Base-by-base conservation (phyloP, 768 basidiomycete genomes). In the Calocybe gangraenosa region DNA sequence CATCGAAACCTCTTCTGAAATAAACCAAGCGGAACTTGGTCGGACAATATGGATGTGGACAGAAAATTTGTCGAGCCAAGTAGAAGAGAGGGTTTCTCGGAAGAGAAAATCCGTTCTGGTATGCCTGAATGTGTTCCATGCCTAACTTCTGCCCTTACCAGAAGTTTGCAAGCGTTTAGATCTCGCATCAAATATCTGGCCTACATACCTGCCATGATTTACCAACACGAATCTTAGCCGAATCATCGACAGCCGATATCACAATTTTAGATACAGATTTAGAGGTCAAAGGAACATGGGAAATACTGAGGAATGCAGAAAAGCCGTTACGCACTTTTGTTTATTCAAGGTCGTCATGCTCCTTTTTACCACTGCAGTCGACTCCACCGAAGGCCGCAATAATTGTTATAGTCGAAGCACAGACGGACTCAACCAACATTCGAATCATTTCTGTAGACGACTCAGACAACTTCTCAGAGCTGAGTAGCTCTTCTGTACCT, bases 11-110 rank as follows among this genome's bases (percentile, higher is more conserved):
- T 74, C 77, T 17, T 64, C 79, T 5, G 78, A 76, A 18, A 44
- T 78, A 1, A 46, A 62, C 25, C 33, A 51, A 31, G 66, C 73
- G 18, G 66, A 72, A 17, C 59, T 61, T 35, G 74, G 73, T 4
- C 69, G 75, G 38, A 79, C 75, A 0, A 63, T 87, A 40, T 84
- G 81, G 76, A 65, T 69, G 44, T 85, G 85, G 81, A 73, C 66
- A 52, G 77, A 84, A 54, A 67, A 67, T 46, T 46, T 76, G n/a
- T 70, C 68, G 22, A 65, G 68, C 13, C 58, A 52, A 19, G 52
- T 58, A 50, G 54, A 44, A 39, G 63, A 65, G 38, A 61, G 57
- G n/a, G 54, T 50, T 44, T 64, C 56, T 33, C 64, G 61, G 63
- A 72, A 65, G 57, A 75, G 69, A 62, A 73, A 59, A 42, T 58